Evolutionary conservation across 1,284 basidiomycete species (phyloP).

Genomic region (Irpex rosettiformis): DNA sequence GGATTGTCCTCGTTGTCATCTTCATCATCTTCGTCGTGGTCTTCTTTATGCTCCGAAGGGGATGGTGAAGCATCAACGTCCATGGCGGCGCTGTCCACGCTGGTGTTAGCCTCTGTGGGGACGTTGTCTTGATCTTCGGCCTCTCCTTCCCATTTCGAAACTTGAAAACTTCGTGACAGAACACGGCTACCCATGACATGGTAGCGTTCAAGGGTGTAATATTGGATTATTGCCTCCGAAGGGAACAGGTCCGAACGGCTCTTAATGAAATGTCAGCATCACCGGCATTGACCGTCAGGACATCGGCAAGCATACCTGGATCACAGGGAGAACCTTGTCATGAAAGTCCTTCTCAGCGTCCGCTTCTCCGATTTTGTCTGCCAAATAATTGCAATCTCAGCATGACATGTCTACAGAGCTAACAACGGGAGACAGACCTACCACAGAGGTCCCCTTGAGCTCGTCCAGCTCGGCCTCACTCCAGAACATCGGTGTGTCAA

Average conservation of each 20-base stretch:
- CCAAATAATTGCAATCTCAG: constrained; percentile 6
- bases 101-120: constrained; percentile 29
- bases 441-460: constrained; percentile 81
- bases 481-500: constrained; percentile 98
- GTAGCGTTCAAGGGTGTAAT: constrained; percentile 76
- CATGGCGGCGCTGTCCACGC: constrained; percentile 40
- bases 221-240: constrained; percentile 36
- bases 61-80: constrained; percentile 42
- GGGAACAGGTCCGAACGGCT: constrained; percentile 73
- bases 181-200: constrained; percentile 95
- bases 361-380: constrained; percentile 84
- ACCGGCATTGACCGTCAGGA: not conserved
- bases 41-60: constrained; percentile 12
- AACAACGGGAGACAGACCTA: constrained; percentile 53
- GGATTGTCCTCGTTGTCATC: constrained; percentile 64
- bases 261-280: constrained; percentile 30
- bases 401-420: not conserved
- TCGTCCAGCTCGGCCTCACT: constrained; percentile 66
- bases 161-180: constrained; percentile 85
- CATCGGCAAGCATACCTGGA: constrained; percentile 45
- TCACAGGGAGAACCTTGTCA: constrained; percentile 60
- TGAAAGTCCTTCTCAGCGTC: constrained; percentile 80
- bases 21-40: constrained; percentile 33
- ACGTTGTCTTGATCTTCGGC: constrained; percentile 21
- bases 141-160: constrained; percentile 50